Evolutionary conservation across 305 asterid genomes (phyloP).

Genomic region (Fraxinus greggii): DNA sequence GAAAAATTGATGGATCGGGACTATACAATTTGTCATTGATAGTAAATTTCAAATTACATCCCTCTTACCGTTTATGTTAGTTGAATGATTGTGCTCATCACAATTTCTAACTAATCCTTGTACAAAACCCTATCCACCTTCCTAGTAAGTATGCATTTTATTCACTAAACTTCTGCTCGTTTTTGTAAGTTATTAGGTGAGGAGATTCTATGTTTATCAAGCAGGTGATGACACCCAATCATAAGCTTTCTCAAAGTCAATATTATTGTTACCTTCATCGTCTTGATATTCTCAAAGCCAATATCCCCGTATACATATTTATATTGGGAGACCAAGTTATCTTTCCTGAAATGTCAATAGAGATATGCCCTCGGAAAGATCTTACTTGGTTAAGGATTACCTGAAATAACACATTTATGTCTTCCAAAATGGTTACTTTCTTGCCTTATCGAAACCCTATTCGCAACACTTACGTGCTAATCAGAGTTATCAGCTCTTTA

Average conservation of each 20-base stretch:
- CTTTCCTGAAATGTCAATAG: neutral
- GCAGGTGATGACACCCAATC: neutral
- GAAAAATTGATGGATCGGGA: neutral
- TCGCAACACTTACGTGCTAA: neutral
- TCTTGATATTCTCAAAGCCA: neutral
- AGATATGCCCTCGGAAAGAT: neutral
- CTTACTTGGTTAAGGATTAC: neutral
- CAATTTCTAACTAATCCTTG: neutral
- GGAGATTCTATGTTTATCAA: neutral
- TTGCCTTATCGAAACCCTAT: neutral
- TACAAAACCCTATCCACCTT: neutral
- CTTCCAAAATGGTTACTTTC: neutral
- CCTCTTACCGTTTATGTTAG: neutral
- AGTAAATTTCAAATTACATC: neutral
- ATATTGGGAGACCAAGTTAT: neutral
- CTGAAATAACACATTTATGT: neutral
- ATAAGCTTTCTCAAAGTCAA: neutral
- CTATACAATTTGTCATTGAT: neutral
- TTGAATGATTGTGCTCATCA: neutral
- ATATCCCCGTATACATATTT: neutral
- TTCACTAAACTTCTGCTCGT: neutral
- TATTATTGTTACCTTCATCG: neutral
- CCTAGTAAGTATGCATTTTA: neutral
- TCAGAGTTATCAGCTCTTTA: neutral
- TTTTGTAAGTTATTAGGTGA: neutral